These are phyloP conservation scores for Fraxinus sp. DNA, from an alignment of 305 asterid species.

Conservation along the genomic window DNA sequence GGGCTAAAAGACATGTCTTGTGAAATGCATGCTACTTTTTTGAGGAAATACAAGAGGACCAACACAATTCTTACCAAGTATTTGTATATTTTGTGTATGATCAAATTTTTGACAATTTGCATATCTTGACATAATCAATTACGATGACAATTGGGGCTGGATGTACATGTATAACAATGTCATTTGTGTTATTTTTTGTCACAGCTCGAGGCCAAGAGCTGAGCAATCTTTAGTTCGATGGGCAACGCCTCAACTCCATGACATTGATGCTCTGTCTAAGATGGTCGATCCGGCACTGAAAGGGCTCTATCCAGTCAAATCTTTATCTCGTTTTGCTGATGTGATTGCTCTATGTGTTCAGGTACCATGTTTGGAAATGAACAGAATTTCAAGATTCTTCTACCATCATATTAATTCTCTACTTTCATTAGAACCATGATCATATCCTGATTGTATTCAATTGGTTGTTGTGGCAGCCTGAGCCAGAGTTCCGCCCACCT, in stretches of 20 bases:
- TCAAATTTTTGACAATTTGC: neutral
- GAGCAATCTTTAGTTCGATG: constrained; percentile 79
- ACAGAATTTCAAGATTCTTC: neutral
- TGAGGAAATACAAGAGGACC: neutral
- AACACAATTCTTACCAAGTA: neutral
- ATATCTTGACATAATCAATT: neutral
- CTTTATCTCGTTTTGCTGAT: constrained; percentile 77
- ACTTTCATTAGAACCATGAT: neutral
- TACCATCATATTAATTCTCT: neutral
- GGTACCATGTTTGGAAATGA: constrained; percentile 33
- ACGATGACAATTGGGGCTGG: neutral
- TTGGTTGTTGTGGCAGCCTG: constrained; percentile 55
- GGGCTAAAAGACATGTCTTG: neutral
- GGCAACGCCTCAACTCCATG: constrained; percentile 85
- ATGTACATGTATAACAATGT: neutral
- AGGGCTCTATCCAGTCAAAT: constrained; percentile 72
- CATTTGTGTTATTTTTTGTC: neutral
- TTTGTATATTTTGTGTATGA: neutral
- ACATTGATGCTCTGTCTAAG: constrained; percentile 73
- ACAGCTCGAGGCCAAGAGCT: constrained; percentile 64
- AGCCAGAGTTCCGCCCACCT: constrained; percentile 99
- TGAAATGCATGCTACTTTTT: neutral
- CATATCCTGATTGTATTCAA: neutral
- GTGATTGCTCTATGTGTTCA: constrained; percentile 78
- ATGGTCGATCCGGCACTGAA: constrained; percentile 81